Evolutionary conservation across 179 eudicot species (phyloP).

Genomic region (Corrigiola litoralis): DNA sequence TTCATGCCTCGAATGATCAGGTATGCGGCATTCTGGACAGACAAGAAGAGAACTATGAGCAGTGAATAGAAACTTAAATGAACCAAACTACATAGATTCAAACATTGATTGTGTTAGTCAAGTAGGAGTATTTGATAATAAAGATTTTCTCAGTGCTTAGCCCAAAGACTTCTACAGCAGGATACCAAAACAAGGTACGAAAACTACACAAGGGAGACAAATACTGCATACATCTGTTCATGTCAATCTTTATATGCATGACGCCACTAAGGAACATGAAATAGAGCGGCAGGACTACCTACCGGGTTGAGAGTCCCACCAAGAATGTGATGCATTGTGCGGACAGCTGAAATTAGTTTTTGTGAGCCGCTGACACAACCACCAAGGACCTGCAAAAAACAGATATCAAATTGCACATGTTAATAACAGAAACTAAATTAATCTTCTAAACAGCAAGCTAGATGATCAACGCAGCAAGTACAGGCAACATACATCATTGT

Average conservation of each 20-base stretch:
- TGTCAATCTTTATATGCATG: background rate
- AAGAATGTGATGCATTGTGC: conserved; percentile 78
- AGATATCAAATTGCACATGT: conserved; percentile 1
- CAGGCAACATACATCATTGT: conserved; percentile 72
- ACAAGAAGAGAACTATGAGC: background rate
- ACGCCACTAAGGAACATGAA: background rate
- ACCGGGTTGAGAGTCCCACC: conserved; percentile 96
- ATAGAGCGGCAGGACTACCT: conserved; percentile 17
- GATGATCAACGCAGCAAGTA: background rate
- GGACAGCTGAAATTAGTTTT: conserved; percentile 51
- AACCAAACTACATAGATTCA: background rate
- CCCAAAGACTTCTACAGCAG: background rate
- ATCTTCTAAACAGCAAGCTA: no score
- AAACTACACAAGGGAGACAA: background rate
- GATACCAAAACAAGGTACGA: background rate
- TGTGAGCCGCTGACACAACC: conserved; percentile 85
- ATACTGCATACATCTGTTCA: background rate
- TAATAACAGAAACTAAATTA: background rate
- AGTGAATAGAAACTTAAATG: background rate
- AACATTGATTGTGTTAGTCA: background rate
- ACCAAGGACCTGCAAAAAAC: conserved; percentile 64
- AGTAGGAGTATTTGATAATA: no score
- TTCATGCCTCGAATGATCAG: conserved; percentile 92
- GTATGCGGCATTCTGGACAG: conserved; percentile 82
- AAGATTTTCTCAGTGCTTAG: background rate